A percentile compares a stretch with the other conserved stretches of the same genome.
Conservation (phyloP, 148 eudicot genomes). For the Silene conica region DNA sequence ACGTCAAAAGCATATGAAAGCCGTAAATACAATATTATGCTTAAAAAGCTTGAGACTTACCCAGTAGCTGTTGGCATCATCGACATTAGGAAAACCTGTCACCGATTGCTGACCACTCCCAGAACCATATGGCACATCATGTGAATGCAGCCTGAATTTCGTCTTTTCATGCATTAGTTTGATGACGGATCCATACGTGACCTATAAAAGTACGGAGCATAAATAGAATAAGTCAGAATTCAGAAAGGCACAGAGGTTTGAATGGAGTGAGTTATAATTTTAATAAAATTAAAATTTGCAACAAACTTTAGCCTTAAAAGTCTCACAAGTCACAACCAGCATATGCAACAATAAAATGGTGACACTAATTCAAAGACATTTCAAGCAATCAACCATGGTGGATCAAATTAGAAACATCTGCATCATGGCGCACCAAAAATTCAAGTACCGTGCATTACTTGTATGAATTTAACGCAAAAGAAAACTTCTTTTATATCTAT, state of each 20-base stretch:
- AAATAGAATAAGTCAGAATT: background rate
- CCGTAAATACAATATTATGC: background rate
- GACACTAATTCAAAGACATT: too few relatives aligned
- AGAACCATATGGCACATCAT: conserved; percentile 95
- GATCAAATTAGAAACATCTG: too few relatives aligned
- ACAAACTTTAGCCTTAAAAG: too few relatives aligned
- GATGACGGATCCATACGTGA: conserved; percentile 80
- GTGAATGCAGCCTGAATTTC: conserved; percentile 77
- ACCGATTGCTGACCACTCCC: conserved; percentile 99
- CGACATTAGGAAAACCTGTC: conserved; percentile 83
- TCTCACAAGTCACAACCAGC: too few relatives aligned
- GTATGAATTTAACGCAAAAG: too few relatives aligned
- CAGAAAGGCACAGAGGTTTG: background rate
- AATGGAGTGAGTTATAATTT: too few relatives aligned
- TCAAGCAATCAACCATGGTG: too few relatives aligned
- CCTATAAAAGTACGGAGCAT: conserved; percentile 33
- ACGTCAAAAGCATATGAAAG: conserved; percentile 5
- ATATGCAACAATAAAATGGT: too few relatives aligned
- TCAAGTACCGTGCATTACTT: too few relatives aligned
- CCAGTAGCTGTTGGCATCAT: conserved; percentile 97
- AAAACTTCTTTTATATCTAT: too few relatives aligned
- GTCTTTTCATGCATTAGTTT: conserved; percentile 92
- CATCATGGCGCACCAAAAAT: too few relatives aligned
- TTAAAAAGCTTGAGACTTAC: conserved; percentile 27
- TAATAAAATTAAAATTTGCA: too few relatives aligned